Conservation (phyloP, 345 rosid genomes). For the Pelargonium nanum region DNA sequence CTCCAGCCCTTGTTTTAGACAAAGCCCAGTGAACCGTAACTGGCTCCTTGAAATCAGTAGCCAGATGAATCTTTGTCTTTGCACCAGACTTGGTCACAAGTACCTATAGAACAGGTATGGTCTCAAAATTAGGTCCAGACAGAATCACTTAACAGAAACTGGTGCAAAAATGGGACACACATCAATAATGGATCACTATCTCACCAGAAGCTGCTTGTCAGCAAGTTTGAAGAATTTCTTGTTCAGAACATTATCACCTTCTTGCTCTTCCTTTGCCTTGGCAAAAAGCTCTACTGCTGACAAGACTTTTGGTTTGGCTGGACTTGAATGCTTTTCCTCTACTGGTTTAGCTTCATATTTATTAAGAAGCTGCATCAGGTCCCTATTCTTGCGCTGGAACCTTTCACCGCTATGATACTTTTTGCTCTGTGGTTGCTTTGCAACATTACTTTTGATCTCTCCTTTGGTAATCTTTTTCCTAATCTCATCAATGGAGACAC, state of each 20-base stretch:
- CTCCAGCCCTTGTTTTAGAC: slow-evolving; percentile 61
- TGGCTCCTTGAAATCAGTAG: slow-evolving; percentile 66
- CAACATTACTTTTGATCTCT: slow-evolving; percentile 36
- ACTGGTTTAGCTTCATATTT: slow-evolving; percentile 33
- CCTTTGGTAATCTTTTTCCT: slow-evolving; percentile 44
- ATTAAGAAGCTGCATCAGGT: slow-evolving; percentile 50
- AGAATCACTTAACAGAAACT: slow-evolving; percentile 3
- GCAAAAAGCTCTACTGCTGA: slow-evolving; percentile 51
- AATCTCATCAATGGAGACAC: slow-evolving; percentile 44
- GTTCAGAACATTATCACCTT: slow-evolving; percentile 38
- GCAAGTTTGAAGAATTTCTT: slow-evolving; percentile 65
- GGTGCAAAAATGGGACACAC: not conserved
- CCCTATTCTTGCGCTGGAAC: slow-evolving; percentile 72
- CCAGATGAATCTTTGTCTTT: slow-evolving; percentile 54
- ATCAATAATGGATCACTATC: slow-evolving; percentile 17
- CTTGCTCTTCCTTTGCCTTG: slow-evolving; percentile 46
- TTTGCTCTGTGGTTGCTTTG: slow-evolving; percentile 25
- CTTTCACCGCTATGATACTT: slow-evolving; percentile 31
- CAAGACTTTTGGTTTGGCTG: slow-evolving; percentile 47
- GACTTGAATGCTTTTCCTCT: slow-evolving; percentile 26
- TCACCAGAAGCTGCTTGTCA: slow-evolving; percentile 65
- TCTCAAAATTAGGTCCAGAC: no score
- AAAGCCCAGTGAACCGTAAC: slow-evolving; percentile 90
- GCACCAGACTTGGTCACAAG: slow-evolving; percentile 56
- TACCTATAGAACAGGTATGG: slow-evolving; percentile 35